Evolutionary conservation across 441 rosid species (phyloP), one percentile per base, ranked within the genome.

Genomic region (Populus hybrid): DNA sequence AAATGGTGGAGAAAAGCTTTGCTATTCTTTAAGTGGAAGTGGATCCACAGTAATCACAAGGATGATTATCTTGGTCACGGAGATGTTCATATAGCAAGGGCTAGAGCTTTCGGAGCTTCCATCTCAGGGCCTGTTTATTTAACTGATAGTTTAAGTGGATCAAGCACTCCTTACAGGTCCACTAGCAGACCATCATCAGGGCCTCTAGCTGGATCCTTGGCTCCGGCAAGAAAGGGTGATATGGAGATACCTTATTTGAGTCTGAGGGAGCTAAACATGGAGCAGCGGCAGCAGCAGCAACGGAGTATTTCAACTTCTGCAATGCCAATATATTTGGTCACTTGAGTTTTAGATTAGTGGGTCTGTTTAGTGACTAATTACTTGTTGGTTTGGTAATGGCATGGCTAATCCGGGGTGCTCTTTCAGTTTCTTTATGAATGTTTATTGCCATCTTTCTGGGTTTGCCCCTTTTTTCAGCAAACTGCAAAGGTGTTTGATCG

Each of bases 241-340:
- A 42, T 85, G 83, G 87, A 81, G 34, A 78, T 89, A 69, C 97
- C 94, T 23, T 91, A 94, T 77, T 14, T 89, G 82, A 91, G 95
- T 82, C 88, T 94, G 72, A 87, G 94, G 83, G 94, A 94, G 79
- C 92, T 93, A 18, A 93, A 75, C 79, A 86, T 82, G 95, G 97
- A 90, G 79, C 83, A 87, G 61, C 77, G 14, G 32, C 32, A 18
- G 14, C 16, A 18, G 14, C 16, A 82, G 57, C 86, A 85, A 32
- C 87, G 69, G 61, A 89, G 89, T 80, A 73, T 81, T 46, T 80
- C 87, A 46, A 82, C 92, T n/a, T 87, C 95, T 46, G 81, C 97
- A 20, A 59, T 82, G 83, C 97, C 97, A 4, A 82, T 93, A 67
- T 94, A 93, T 84, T 80, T 94, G 80, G 97, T 94, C 77, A 91